These are phyloP conservation scores for Lophiostoma macrostomum DNA, from an alignment of 495 filamentous ascomycete genomes.

Conservation along the genomic window DNA sequence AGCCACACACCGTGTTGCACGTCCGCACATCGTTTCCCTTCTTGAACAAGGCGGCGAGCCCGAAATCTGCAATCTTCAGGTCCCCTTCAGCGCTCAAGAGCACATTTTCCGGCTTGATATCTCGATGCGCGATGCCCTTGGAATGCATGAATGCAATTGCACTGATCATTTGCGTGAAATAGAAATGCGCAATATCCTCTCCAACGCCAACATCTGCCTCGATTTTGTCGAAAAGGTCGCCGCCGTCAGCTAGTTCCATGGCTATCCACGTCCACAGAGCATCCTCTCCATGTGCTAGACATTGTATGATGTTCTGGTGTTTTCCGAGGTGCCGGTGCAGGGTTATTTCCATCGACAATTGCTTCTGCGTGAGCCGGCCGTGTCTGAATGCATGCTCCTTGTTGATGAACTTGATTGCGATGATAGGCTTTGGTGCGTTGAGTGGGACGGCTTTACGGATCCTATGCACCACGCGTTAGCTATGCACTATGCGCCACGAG, in stretches of 20 bases:
- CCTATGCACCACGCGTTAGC: constrained; percentile 47
- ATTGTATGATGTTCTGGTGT: constrained; percentile 90
- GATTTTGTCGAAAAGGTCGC: constrained; percentile 98
- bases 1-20: constrained; percentile 87
- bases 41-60: constrained; percentile 88
- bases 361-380: constrained; percentile 83
- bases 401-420: constrained; percentile 98
- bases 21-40: constrained; percentile 77
- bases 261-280: constrained; percentile 93
- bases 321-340: constrained; percentile 83
- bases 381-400: constrained; percentile 87
- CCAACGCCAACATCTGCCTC: constrained; percentile 91
- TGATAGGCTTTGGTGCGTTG: constrained; percentile 66
- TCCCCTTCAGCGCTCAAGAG: constrained; percentile 68
- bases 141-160: constrained; percentile 95
- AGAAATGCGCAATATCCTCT: constrained; percentile 92
- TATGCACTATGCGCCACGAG: background rate
- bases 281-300: constrained; percentile 84
- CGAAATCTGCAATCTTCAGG: constrained; percentile 96
- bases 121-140: constrained; percentile 46
- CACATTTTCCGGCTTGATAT: constrained; percentile 47
- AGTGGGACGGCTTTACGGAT: constrained; percentile 90
- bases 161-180: constrained; percentile 87
- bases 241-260: constrained; percentile 94
- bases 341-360: constrained; percentile 82